Evolutionary conservation across 2,329 filamentous ascomycete species (phyloP), one percentile per base, ranked within the genome.

Genomic region (Colletotrichum orbiculare): DNA sequence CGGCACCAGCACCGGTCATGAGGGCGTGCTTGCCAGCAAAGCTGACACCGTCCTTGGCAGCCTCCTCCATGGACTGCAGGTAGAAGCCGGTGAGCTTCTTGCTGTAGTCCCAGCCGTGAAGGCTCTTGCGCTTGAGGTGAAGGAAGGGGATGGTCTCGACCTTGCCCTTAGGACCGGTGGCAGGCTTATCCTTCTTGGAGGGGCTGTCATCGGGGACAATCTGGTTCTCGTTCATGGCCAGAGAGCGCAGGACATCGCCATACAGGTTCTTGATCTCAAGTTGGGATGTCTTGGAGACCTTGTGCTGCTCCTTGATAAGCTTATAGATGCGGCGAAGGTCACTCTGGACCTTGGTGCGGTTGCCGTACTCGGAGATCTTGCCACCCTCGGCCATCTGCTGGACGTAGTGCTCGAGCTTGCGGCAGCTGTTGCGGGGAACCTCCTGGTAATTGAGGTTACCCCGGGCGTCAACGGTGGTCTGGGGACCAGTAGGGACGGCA

Each of bases 51-150:
- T 88, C 85, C 73, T 89, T 91, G 69, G 96, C 96, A 69, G 94
- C 94, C 68, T 94, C 88, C 81, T 97, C 94, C 38, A 99, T 82
- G 68, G 93, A 94, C 76, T 97, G 93, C 39, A 99, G 88, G 77
- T 99, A 99, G 71, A 94, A 80, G 62, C 93, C 92, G 33, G 96
- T 98, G 63, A 99, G 87, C 83, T 96, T 97, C 87, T 98, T 99
- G 88, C 93, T 98, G 84, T 98, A 99, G 75, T 98, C 94, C 96
- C 96, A 99, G 67, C 95, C 95, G 74, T 97, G 91, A 67, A 94
- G 88, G 58, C 92, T 89, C 81, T 97, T 96, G 79, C 93, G 92
- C 87, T 97, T 97, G 63, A 99, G 84, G 77, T 99, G 96, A 57
- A 99, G 82, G 89, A 99, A 99, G 39, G 96, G 96, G 71, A 99